These are phyloP conservation scores for Neurospora sp. DNA, from an alignment of 495 filamentous ascomycete species.

Conservation along the genomic window DNA sequence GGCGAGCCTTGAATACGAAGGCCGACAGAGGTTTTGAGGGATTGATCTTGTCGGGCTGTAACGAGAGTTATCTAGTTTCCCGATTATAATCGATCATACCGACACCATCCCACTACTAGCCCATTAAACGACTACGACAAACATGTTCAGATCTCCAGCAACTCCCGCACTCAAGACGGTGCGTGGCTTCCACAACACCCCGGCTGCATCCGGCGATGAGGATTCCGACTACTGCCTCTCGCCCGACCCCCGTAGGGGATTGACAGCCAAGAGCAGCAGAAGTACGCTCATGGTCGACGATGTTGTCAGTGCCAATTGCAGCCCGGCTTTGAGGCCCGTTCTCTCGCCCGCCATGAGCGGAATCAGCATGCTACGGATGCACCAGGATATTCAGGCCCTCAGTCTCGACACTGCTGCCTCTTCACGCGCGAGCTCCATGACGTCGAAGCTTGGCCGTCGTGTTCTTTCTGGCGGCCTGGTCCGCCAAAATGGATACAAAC, in stretches of 20 bases:
- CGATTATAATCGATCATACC: background rate
- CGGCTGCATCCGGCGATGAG: conserved; percentile 73
- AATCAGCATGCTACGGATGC: conserved; percentile 67
- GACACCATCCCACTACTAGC: background rate
- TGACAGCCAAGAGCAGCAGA: conserved; percentile 14
- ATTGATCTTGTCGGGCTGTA: background rate
- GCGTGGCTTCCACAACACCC: conserved; percentile 63
- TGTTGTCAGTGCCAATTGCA: conserved; percentile 48
- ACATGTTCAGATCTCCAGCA: conserved; percentile 21
- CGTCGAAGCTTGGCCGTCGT: conserved; percentile 27
- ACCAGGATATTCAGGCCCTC: conserved; percentile 57
- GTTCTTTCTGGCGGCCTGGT: conserved; percentile 1
- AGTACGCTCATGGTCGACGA: conserved; percentile 33
- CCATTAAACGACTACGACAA: background rate
- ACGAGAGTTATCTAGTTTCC: background rate
- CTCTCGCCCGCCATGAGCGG: conserved; percentile 49
- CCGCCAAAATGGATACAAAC: conserved; percentile 18
- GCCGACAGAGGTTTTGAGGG: background rate
- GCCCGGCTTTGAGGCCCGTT: conserved; percentile 50
- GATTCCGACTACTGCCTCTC: conserved; percentile 58
- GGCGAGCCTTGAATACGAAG: conserved; percentile 34
- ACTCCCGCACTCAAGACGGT: conserved; percentile 61
- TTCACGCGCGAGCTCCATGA: conserved; percentile 33
- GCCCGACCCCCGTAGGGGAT: conserved; percentile 24
- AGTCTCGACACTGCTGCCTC: conserved; percentile 33